Percentiles rank a stretch among this genome's conserved stretches.
phyloP scores from a whole-genome alignment of 208 protist species.

The Trypanosoma cruzi region DNA sequence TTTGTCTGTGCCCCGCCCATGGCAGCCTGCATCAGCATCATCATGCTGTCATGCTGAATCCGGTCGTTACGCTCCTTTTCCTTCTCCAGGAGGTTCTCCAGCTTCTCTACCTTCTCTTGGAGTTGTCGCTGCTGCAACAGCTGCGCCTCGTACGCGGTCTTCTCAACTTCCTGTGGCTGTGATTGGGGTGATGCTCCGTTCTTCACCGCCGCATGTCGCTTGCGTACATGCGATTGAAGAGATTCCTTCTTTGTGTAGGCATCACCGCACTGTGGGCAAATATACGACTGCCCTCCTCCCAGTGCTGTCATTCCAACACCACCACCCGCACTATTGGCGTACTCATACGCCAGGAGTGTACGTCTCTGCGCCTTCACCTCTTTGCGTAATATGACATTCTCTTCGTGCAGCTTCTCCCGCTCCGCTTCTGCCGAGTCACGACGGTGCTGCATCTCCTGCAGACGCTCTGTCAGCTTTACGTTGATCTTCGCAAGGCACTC shows the following conservation, averaged over 20 bases:
- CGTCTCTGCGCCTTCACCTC: constrained; percentile 85
- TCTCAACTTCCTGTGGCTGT: neutral
- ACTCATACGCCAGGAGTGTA: constrained; percentile 86
- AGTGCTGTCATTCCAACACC: neutral
- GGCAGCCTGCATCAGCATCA: constrained; percentile 57
- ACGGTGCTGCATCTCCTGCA: constrained; percentile 48
- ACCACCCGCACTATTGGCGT: constrained; percentile 34
- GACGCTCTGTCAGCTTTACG: constrained; percentile 58
- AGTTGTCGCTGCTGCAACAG: constrained; percentile 31
- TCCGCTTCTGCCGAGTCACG: constrained; percentile 34
- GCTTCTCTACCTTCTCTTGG: constrained; percentile 45
- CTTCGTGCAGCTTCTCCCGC: constrained; percentile 46
- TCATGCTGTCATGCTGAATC: constrained; percentile 50
- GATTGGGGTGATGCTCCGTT: neutral
- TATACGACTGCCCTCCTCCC: constrained; percentile 18
- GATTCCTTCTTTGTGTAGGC: constrained; percentile 86
- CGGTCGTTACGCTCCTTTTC: constrained; percentile 60
- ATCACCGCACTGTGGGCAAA: constrained; percentile 79
- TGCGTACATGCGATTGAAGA: constrained; percentile 89
- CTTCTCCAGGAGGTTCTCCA: constrained; percentile 51
- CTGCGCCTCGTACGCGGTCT: constrained; percentile 8
- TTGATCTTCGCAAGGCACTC: constrained; percentile 87
- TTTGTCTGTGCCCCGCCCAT: constrained; percentile 1
- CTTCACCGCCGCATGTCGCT: constrained; percentile 52
- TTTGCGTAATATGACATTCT: constrained; percentile 69